These are phyloP conservation scores for Chrysoporthe deuterocubensis DNA, from an alignment of 2,329 filamentous ascomycete genomes.

Conservation along the genomic window DNA sequence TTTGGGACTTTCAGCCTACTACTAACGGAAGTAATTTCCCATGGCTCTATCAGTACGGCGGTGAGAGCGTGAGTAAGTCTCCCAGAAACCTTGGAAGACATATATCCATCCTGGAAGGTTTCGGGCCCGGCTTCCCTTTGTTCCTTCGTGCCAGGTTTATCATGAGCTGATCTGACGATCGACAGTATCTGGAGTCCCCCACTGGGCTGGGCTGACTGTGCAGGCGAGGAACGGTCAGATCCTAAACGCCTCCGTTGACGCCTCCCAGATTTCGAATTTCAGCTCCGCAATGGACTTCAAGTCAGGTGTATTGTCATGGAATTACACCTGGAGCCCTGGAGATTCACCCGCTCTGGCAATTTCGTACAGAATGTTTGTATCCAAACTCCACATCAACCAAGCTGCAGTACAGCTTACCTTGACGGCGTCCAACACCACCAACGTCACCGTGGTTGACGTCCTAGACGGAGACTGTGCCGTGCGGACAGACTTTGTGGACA, in stretches of 20 bases:
- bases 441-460: conserved; percentile 67
- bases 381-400: conserved; percentile 66
- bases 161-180: not conserved
- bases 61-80: conserved; percentile 63
- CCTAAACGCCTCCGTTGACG: conserved; percentile 64
- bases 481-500: conserved; percentile 61
- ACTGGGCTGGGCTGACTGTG: conserved; percentile 53
- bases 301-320: conserved; percentile 66
- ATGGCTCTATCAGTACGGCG: conserved; percentile 64
- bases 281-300: conserved; percentile 64
- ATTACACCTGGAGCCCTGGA: conserved; percentile 67
- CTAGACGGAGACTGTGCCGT: conserved; percentile 72
- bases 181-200: conserved; percentile 66
- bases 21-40: conserved; percentile 66
- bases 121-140: not conserved
- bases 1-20: conserved; percentile 63
- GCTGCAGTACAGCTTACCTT: conserved; percentile 58
- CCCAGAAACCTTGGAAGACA: not conserved
- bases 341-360: conserved; percentile 56
- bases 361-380: conserved; percentile 67
- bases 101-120: not conserved
- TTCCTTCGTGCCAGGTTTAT: not conserved
- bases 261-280: conserved; percentile 63
- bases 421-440: conserved; percentile 54
- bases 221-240: conserved; percentile 56